Evolutionary conservation across 1,139 yeast species (phyloP), one percentile per base, ranked within the genome.

Genomic region (Candida neerlandica): DNA sequence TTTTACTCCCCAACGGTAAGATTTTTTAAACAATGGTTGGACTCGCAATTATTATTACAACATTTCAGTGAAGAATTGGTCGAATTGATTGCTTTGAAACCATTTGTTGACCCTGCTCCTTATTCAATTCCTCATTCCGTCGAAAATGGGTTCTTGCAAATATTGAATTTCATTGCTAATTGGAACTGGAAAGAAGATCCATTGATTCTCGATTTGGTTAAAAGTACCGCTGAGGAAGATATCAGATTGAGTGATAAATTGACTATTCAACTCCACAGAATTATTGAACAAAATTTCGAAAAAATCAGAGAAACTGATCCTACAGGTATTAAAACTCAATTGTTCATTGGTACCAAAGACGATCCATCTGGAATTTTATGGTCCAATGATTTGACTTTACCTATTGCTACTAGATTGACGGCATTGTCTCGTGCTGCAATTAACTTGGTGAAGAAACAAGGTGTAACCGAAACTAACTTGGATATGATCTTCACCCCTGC

Each of bases 141-240:
- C 7, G 85, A 82, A 55, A 79, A 86, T 51, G 99, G 97, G 12
- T 90, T 94, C 62, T 73, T 89, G 53, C 85, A 95, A 52, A 79
- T 86, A 18, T 67, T 95, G 41, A 77, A 80, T 46, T 89, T 86
- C 60, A 68, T 94, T 42, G 80, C 96, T 14, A 70, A 71, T 40
- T 95, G 99, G 99, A 92, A 94, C 65, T 94, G 99, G 99, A 85
- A 82, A 59, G 96, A 88, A 55, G 91, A 86, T 44, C 87, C 96
- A 1, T 70, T 94, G 55, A 80, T 92, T 49, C 71, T 94, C 56
- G 97, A 92, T 61, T 72, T 89, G 57, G 77, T 80, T 15, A 84
- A 82, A 50, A 75, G 76, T 48, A 77, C 77, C 26, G 77, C 76
- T 33, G 60, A 54, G 44, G 64, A 60, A 12, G 53, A 54, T 30